Evolutionary conservation across 768 basidiomycete species (phyloP).

Genomic region (Hericium erinaceus): DNA sequence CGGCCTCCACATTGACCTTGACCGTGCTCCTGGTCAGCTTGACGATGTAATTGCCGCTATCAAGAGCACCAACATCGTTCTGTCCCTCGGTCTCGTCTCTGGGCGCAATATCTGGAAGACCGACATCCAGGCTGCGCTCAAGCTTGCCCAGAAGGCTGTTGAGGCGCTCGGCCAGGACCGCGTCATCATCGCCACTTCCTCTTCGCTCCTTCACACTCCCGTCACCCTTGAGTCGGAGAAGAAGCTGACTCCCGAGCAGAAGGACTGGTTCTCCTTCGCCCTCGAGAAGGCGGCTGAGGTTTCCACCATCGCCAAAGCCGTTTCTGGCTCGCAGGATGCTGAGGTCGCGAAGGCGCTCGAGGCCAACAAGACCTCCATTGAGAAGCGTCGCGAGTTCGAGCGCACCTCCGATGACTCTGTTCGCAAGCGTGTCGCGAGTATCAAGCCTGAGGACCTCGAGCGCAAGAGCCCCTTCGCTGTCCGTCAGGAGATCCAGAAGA

Average conservation of each 20-base stretch:
- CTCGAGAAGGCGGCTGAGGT: slow-evolving; percentile 93
- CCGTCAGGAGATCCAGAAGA: slow-evolving; percentile 83
- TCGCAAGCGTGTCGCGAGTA: slow-evolving; percentile 88
- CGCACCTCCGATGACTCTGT: slow-evolving; percentile 86
- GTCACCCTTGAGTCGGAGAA: slow-evolving; percentile 91
- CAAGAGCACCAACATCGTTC: slow-evolving; percentile 69
- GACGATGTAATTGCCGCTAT: slow-evolving; percentile 72
- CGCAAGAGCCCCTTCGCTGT: slow-evolving; percentile 84
- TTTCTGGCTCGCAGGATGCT: slow-evolving; percentile 79
- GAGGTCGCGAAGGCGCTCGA: slow-evolving; percentile 66
- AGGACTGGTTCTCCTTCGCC: slow-evolving; percentile 98
- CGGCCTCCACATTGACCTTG: slow-evolving; percentile 94
- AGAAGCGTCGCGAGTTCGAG: slow-evolving; percentile 93
- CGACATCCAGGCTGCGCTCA: slow-evolving; percentile 78
- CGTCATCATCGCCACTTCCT: slow-evolving; percentile 91
- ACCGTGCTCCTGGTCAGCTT: slow-evolving; percentile 88
- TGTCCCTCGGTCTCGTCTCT: slow-evolving; percentile 94
- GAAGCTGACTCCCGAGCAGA: slow-evolving; percentile 80
- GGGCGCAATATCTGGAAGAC: slow-evolving; percentile 99
- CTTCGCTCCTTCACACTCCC: slow-evolving; percentile 96
- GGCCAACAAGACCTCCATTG: slow-evolving; percentile 83
- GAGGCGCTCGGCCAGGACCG: slow-evolving; percentile 76
- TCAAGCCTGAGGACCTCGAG: slow-evolving; percentile 77
- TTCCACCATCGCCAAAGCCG: slow-evolving; percentile 71
- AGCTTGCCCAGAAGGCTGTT: slow-evolving; percentile 76